These are phyloP conservation scores for Heterococcus sp. DNA, from an alignment of 108 stramenopile genomes.

Conservation along the genomic window DNA sequence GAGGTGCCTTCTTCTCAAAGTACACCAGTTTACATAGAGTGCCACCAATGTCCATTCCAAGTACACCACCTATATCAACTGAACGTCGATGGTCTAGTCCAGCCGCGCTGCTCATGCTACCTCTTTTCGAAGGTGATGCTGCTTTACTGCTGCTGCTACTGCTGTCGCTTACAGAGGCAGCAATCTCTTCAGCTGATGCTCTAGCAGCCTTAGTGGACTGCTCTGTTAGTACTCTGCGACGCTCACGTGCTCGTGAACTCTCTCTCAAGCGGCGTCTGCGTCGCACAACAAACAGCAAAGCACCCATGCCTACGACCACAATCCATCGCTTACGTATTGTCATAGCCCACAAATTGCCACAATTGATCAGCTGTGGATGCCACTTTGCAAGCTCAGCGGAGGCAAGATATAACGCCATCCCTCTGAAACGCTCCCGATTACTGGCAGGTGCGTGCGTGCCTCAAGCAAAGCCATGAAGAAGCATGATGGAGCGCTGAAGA, in stretches of 20 bases:
- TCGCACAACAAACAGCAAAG: conserved; percentile 1
- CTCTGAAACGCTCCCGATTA: too few species aligned
- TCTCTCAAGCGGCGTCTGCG: conserved; percentile 1
- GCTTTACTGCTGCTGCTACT: not conserved
- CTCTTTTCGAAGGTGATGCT: not conserved
- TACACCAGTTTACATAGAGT: conserved; percentile 93
- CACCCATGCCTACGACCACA: conserved; percentile 8
- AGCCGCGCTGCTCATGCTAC: too few species aligned
- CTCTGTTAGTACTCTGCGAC: too few species aligned
- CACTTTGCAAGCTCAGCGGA: too few species aligned
- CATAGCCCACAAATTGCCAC: too few species aligned
- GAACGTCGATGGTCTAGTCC: conserved; percentile 7
- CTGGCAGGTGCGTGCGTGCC: too few species aligned
- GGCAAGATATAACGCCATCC: too few species aligned
- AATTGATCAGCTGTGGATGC: too few species aligned
- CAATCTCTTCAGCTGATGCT: not conserved
- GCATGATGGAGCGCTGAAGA: too few species aligned
- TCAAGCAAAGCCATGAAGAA: too few species aligned
- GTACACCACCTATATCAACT: conserved; percentile 64
- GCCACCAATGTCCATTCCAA: conserved; percentile 86
- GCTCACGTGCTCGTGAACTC: not conserved
- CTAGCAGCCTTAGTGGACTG: not conserved
- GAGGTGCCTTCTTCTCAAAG: conserved; percentile 70
- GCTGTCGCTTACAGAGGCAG: not conserved
- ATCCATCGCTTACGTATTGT: conserved; percentile 7